These are phyloP conservation scores for Colletotrichum sp. DNA, from an alignment of 2,329 filamentous ascomycete species.

Conservation along the genomic window DNA sequence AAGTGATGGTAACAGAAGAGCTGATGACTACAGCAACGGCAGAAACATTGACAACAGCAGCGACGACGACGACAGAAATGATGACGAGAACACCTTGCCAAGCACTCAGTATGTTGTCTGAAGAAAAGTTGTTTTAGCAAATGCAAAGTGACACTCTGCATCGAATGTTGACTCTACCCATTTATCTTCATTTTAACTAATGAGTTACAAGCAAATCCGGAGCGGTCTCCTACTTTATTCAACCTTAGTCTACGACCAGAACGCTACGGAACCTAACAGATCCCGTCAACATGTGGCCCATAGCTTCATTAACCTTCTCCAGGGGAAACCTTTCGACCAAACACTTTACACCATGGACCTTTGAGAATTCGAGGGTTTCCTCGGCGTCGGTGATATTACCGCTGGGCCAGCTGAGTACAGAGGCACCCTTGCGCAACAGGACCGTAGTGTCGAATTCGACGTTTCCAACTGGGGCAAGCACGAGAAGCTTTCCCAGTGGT, in stretches of 20 bases:
- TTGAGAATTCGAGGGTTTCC: conserved; percentile 71
- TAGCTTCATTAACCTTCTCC: conserved; percentile 49
- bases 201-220: accelerated
- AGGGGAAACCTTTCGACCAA: conserved; percentile 70
- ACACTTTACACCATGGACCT: conserved; percentile 65
- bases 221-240: accelerated
- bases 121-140: neutral
- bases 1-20: too few relatives aligned
- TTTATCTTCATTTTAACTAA: neutral
- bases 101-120: too few relatives aligned
- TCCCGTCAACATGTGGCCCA: conserved; percentile 44
- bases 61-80: neutral
- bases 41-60: too few relatives aligned
- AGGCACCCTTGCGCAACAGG: conserved; percentile 56
- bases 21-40: too few relatives aligned
- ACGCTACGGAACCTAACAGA: conserved; percentile 53
- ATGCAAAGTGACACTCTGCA: accelerated
- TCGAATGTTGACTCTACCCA: neutral
- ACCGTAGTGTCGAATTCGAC: conserved; percentile 47
- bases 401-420: conserved; percentile 67
- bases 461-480: conserved; percentile 56
- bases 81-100: too few relatives aligned
- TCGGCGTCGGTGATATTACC: conserved; percentile 68
- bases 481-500: conserved; percentile 61
- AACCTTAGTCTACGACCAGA: conserved; percentile 39